Evolutionary conservation across 2,329 filamentous ascomycete genomes (phyloP).

Genomic region (Ceratocystis harringtonii): DNA sequence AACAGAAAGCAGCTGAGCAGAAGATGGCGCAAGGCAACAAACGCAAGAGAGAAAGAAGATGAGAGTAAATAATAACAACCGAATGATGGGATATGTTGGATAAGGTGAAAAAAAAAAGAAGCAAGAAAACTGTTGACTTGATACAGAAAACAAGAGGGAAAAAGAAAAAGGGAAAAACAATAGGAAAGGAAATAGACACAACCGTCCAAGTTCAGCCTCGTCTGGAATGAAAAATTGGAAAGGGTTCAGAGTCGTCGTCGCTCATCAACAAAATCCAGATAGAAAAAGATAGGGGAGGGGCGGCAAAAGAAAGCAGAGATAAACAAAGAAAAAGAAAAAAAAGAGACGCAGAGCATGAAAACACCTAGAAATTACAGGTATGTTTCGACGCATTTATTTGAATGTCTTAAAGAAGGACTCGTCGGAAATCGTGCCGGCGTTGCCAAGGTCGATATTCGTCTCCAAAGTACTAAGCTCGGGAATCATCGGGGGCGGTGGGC

Average conservation of each 20-base stretch:
- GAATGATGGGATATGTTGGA: slow-evolving; percentile 3
- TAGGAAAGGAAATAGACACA: slow-evolving; percentile 10
- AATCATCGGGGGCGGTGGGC: slow-evolving; percentile 46
- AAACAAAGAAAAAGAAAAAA: slow-evolving; percentile 2
- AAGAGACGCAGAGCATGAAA: slow-evolving; percentile 1
- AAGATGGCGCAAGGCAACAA: background rate
- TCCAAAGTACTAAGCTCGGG: slow-evolving; percentile 41
- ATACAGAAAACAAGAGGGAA: slow-evolving; percentile 13
- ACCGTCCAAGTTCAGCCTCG: slow-evolving; percentile 9
- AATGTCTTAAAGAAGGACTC: slow-evolving; percentile 45
- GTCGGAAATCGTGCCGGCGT: slow-evolving; percentile 32
- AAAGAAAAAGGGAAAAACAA: slow-evolving; percentile 10
- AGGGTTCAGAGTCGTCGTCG: slow-evolving; percentile 15
- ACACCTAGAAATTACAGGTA: background rate
- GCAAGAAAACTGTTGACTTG: background rate
- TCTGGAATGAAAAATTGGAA: slow-evolving; percentile 13
- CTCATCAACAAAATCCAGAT: slow-evolving; percentile 14
- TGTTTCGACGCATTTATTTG: slow-evolving; percentile 28
- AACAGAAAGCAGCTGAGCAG: background rate
- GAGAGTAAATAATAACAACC: slow-evolving; percentile 3
- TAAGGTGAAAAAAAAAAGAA: background rate
- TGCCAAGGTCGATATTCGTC: slow-evolving; percentile 32
- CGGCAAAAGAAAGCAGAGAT: background rate
- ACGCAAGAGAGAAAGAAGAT: slow-evolving; percentile 1
- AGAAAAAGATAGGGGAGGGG: background rate